Evolutionary conservation across 768 basidiomycete species (phyloP), one percentile per base, ranked within the genome.

Genomic region (Mycena polygramma): DNA sequence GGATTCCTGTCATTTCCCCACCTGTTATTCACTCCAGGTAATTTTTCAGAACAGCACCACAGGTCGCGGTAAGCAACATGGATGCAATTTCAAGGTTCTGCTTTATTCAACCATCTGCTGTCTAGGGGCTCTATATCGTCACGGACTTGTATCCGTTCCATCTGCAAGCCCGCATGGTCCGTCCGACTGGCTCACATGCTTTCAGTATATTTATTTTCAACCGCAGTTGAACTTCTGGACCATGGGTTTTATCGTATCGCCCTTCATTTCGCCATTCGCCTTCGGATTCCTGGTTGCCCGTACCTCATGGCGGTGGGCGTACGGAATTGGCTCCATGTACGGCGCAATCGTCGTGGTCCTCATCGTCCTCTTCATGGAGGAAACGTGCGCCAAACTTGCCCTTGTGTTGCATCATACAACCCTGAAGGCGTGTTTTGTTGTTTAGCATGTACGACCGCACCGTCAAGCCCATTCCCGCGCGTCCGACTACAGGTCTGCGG

Each of bases 111-210:
- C 39, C 48, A 43, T 10, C 57, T 64, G 45, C 52, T 65, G 15
- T 8, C 2, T 54, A 89, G 88, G 89, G 89, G 53, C 81, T 90
- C 0, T 91, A 88, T 74, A 79, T 89, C 15, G 86, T 91, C 49
- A 89, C 87, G 9, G 90, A 91, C 74, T 78, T 92, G 70, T 92
- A 85, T 75, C 90, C 90, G 1, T 92, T 92, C 83, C 91, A 92
- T 74, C 77, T 89, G 2, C 90, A 91, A 79, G 90, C 90, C 20
- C 84, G 89, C 39, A 90, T 89, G 87, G 87, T 89, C 49, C 63
- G 79, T 73, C 13, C 67, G 39, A 35, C 6, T 41, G 45, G 20
- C n/a, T 55, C 36, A 35, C 22, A 13, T 57, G 14, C 6, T 24
- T 48, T 41, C 41, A 59, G n/a, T 49, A 49, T 35, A 43, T 36